These are phyloP conservation scores for Triangularia verruculosa DNA, from an alignment of 2,329 filamentous ascomycete genomes.

Conservation along the genomic window DNA sequence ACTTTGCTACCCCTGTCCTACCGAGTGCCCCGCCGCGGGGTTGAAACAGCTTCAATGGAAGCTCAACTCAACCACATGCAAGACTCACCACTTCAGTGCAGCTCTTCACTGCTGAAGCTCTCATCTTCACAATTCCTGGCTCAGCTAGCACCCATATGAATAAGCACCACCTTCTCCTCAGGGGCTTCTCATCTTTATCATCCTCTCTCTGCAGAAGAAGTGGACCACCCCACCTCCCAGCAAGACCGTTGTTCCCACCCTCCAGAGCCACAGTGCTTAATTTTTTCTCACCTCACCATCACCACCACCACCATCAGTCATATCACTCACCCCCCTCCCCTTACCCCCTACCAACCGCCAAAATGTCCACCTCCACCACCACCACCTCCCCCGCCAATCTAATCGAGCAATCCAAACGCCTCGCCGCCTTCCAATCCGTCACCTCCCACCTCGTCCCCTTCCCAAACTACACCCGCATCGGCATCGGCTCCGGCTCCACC, in stretches of 20 bases:
- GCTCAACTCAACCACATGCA: neutral
- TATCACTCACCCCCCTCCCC: neutral
- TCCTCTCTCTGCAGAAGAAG: neutral
- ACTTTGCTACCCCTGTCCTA: neutral
- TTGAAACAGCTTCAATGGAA: neutral
- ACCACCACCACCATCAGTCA: neutral
- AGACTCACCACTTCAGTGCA: neutral
- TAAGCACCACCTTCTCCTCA: neutral
- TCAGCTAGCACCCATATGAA: neutral
- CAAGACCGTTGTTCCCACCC: neutral
- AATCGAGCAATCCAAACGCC: constrained; percentile 71
- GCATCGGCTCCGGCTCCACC: constrained; percentile 78
- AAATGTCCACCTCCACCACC: constrained; percentile 37
- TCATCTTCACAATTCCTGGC: neutral
- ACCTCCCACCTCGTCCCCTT: constrained; percentile 65
- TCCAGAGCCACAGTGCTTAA: neutral
- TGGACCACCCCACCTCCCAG: neutral
- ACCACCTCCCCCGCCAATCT: constrained; percentile 35
- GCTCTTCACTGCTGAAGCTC: neutral
- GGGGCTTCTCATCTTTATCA: neutral
- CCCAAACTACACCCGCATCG: constrained; percentile 60
- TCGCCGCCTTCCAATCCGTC: constrained; percentile 71
- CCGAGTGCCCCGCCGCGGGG: neutral
- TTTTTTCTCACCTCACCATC: neutral
- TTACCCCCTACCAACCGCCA: neutral